Conservation (phyloP, 2,329 filamentous ascomycete genomes). For the Coniochaeta ligniaria region DNA sequence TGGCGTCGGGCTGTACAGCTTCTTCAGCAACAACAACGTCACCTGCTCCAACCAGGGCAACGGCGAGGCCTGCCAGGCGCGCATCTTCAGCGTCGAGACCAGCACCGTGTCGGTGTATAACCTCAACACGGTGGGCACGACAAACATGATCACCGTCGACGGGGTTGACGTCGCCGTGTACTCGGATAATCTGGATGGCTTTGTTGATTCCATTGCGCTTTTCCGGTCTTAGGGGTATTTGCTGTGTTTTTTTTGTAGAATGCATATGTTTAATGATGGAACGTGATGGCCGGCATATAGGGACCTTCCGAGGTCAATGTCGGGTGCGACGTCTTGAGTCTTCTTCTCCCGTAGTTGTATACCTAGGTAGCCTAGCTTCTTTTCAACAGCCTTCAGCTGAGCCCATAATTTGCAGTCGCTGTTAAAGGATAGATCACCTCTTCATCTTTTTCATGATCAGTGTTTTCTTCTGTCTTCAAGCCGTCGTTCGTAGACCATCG, state of each 20-base stretch:
- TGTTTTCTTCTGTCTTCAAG: too few relatives aligned
- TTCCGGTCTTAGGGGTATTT: slow-evolving; percentile 6
- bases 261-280: background rate
- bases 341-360: background rate
- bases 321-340: background rate
- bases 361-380: background rate
- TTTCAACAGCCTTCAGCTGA: background rate
- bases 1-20: slow-evolving; percentile 53
- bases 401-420: background rate
- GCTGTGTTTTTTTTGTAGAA: background rate
- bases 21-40: slow-evolving; percentile 50
- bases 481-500: too few relatives aligned
- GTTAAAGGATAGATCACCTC: background rate
- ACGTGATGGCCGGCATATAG: background rate
- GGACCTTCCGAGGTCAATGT: background rate
- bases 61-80: slow-evolving; percentile 30
- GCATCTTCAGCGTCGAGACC: slow-evolving; percentile 28
- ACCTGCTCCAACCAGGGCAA: slow-evolving; percentile 26
- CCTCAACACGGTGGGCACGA: slow-evolving; percentile 37
- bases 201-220: slow-evolving; percentile 14
- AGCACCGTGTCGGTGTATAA: slow-evolving; percentile 32
- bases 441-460: too few relatives aligned
- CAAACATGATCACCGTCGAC: slow-evolving; percentile 26
- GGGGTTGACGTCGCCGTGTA: slow-evolving; percentile 14
- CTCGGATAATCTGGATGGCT: slow-evolving; percentile 14